phyloP scores from a whole-genome alignment of 768 basidiomycete genomes.

The Auriculariales sp. region DNA sequence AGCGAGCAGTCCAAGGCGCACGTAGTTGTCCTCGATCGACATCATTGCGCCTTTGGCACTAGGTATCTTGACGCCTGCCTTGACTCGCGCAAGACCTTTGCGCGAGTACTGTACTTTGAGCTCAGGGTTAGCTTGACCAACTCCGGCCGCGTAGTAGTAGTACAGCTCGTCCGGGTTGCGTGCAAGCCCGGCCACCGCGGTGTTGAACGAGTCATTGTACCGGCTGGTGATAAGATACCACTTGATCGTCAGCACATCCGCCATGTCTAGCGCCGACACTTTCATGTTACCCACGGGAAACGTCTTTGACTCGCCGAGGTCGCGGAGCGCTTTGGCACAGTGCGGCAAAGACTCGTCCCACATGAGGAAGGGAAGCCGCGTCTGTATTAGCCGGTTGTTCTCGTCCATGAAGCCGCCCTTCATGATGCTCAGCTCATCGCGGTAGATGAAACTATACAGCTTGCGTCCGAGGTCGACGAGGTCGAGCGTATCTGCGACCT shows the following conservation, averaged over 20 bases:
- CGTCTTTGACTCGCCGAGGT: background rate
- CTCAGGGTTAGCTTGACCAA: conserved; percentile 32
- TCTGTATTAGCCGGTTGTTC: conserved; percentile 25
- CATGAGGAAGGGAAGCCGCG: conserved; percentile 44
- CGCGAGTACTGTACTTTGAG: conserved; percentile 53
- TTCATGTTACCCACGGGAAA: conserved; percentile 20
- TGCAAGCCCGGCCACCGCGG: conserved; percentile 30
- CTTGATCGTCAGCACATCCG: conserved; percentile 55
- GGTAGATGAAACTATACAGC: conserved; percentile 33
- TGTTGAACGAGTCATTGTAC: conserved; percentile 24
- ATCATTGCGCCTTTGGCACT: conserved; percentile 43
- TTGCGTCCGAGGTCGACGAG: conserved; percentile 35
- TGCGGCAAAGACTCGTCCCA: conserved; percentile 46
- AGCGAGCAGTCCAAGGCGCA: conserved; percentile 41
- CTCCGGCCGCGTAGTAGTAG: conserved; percentile 46
- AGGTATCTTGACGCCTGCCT: conserved; percentile 46
- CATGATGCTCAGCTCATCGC: conserved; percentile 45
- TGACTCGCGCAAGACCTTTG: conserved; percentile 31
- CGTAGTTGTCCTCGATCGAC: conserved; percentile 30
- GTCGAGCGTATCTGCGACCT: conserved; percentile 30
- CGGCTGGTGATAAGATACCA: conserved; percentile 34
- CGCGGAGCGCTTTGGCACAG: conserved; percentile 36
- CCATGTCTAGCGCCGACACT: conserved; percentile 28
- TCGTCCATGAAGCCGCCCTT: conserved; percentile 40
- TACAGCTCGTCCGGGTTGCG: conserved; percentile 47